Conservation (phyloP, 139 green algal species). For the Volvox reticuliferus region DNA sequence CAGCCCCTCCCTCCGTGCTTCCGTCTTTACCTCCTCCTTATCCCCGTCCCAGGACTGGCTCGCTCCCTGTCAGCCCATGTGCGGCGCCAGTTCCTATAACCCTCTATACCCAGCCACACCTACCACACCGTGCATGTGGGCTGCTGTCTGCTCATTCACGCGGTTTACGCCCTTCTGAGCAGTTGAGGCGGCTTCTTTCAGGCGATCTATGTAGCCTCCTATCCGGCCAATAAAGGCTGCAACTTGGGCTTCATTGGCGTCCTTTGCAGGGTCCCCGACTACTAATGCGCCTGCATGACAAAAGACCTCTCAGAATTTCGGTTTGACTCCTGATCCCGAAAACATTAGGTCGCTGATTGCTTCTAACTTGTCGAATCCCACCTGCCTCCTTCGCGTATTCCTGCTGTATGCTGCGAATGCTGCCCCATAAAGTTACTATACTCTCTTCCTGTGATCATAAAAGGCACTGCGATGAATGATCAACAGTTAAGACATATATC, state of each 20-base stretch:
- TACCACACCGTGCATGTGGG: constrained; percentile 85
- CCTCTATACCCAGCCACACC: constrained; percentile 4
- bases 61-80: too few relatives aligned
- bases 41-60: too few relatives aligned
- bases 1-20: too few relatives aligned
- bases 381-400: constrained; percentile 26
- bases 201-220: constrained; percentile 36
- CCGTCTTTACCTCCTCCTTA: too few relatives aligned
- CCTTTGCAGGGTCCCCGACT: constrained; percentile 12
- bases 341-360: too few relatives aligned
- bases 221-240: constrained; percentile 20
- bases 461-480: not conserved
- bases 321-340: too few relatives aligned
- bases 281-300: not conserved
- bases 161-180: not conserved
- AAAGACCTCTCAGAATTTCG: not conserved
- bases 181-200: not conserved
- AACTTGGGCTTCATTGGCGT: constrained; percentile 29
- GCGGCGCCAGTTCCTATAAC: too few relatives aligned
- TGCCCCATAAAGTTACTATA: constrained; percentile 27
- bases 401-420: constrained; percentile 42
- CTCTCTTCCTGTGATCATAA: constrained; percentile 25
- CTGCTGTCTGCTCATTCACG: constrained; percentile 67
- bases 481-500: not conserved
- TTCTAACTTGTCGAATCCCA: not conserved